Base-by-base conservation (phyloP, 441 rosid species). In the Raphanus hybrid region DNA sequence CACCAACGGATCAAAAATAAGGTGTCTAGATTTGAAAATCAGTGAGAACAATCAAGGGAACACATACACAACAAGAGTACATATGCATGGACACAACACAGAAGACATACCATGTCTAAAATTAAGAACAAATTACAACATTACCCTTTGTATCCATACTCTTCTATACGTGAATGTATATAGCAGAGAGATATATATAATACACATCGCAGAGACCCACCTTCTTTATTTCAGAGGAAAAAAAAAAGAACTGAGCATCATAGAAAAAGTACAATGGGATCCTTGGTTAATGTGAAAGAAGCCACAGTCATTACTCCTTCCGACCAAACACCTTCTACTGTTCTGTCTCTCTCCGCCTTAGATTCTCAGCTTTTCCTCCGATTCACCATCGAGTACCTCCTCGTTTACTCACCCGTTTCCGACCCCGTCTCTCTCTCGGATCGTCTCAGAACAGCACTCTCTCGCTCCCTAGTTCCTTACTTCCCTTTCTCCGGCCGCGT, bases 281-380 rank as follows among this genome's bases (percentile, higher is more conserved):
- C 73, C 45, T 70, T 79, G 9, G 83, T 90, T 71, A 84, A 84
- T 55, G 82, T 88, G 71, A 87, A 81, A 72, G 92, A 88, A 52
- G 92, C 82, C 14, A 71, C 74, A 5, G 77, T 90, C 7, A 75
- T 93, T 45, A 73, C 84, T 10, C 97, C 98, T 12, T 67, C 86
- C 16, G 88, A 84, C 54, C 81, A 90, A 54, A 91, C 94, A 14
- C 96, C 97, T 7, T 41, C 80, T 63, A 67, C 78, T 8, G 61
- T 90, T 63, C 87, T 93, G 23, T 34, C 91, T 52, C 92, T 93
- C 54, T 93, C 97, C 7, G 83, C 92, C 73, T 88, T 93, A 26
- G 98, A 93, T 77, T 90, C 98, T 35, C 98, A 93, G 78, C 95
- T 86, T 69, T 93, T 93, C 74, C 83, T 91, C 23, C 96, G 98